Evolutionary conservation across 2,329 filamentous ascomycete species (phyloP).

Genomic region (Ambrosiella beaveri): DNA sequence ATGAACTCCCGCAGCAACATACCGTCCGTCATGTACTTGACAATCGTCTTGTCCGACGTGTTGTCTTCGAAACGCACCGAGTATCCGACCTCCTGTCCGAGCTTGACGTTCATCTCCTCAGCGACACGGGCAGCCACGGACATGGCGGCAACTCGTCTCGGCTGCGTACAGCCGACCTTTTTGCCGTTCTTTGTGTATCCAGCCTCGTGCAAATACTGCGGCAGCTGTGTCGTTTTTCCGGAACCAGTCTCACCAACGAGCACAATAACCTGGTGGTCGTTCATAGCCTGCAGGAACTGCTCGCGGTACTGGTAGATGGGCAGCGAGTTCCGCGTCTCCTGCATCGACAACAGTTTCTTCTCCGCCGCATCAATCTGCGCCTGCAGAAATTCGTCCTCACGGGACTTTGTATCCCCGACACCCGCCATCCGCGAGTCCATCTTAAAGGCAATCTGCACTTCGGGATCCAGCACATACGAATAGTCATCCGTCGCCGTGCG

Average conservation of each 20-base stretch:
- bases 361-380: slow-evolving; percentile 78
- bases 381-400: slow-evolving; percentile 63
- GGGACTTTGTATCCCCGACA: slow-evolving; percentile 51
- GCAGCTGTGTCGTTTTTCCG: slow-evolving; percentile 89
- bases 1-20: slow-evolving; percentile 84
- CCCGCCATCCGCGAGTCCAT: slow-evolving; percentile 57
- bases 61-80: slow-evolving; percentile 88
- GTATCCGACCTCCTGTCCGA: slow-evolving; percentile 88
- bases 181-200: slow-evolving; percentile 70
- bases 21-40: slow-evolving; percentile 97
- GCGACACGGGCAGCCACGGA: slow-evolving; percentile 91
- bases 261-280: slow-evolving; percentile 71
- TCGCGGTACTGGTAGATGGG: slow-evolving; percentile 83
- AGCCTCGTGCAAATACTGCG: slow-evolving; percentile 83
- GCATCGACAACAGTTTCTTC: slow-evolving; percentile 70
- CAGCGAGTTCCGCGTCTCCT: slow-evolving; percentile 77
- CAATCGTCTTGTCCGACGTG: slow-evolving; percentile 73
- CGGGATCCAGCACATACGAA: slow-evolving; percentile 81
- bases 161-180: slow-evolving; percentile 87
- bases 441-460: slow-evolving; percentile 73
- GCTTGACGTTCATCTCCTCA: slow-evolving; percentile 77
- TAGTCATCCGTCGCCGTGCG: slow-evolving; percentile 55
- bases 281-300: slow-evolving; percentile 71
- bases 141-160: slow-evolving; percentile 90
- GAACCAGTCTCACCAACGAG: slow-evolving; percentile 89